Base-by-base conservation (phyloP, 2,329 filamentous ascomycete species). In the Penicillium italicum region DNA sequence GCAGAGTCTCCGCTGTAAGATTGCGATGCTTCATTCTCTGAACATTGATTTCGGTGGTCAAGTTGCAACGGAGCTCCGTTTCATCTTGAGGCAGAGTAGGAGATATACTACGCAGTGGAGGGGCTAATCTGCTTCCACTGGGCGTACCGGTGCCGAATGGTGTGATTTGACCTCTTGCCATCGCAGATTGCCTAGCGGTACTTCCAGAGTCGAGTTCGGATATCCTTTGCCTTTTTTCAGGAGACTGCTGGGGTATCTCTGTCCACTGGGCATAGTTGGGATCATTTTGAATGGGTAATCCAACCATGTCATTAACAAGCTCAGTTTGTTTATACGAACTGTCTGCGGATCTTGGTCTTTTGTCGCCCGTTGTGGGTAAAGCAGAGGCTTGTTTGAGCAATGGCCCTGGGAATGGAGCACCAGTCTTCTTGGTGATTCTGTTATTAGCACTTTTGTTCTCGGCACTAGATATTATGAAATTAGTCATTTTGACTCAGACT, bases 41-140 rank as follows among this genome's bases (percentile, higher is more conserved):
- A 1, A 53, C 18, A 10, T 53, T 53, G 10, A 53, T 53, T 18
- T 53, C 50, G 10, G 20, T 47, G 12, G 43, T 53, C 34, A 53
- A 20, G 34, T 53, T 31, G 40, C 50, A 53, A 10, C 42, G 42
- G 9, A 53, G 24, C 34, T 38, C 42, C 34, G 6, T 53, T 33
- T 53, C 50, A n/a, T 50, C 30, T 28, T 28, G 20, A n/a, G 4
- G 16, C 16, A 44, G 16, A 16, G 20, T 44, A 14, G 48, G 38
- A 34, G 48, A 44, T 34, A 44, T 12, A 26, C 38, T 44, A 9
- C 37, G 37, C 16, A 11, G 26, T 26, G 18, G 28, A 18, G 14
- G 37, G 10, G 2, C 6, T 16, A 2, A 20, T 10, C 10, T 18
- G 30, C 26, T 33, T 31, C 16, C 37, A 43, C 16, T 12, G 28